These are phyloP conservation scores for Coemansia sp. DNA, from an alignment of 192 early-diverging fungal genomes.

Conservation along the genomic window DNA sequence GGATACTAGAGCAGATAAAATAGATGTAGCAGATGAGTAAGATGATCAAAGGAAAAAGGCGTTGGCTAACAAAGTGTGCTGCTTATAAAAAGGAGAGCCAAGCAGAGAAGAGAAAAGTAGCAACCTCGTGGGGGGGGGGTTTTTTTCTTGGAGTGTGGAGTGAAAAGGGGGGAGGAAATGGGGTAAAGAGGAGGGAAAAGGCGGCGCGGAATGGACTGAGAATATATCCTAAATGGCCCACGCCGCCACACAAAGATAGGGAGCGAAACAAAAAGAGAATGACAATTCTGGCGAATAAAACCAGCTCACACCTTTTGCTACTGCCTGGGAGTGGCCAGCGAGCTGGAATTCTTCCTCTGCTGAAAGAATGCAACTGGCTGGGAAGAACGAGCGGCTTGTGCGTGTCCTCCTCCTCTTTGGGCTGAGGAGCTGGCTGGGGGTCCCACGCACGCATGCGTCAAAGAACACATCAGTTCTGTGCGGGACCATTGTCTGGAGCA, in stretches of 20 bases:
- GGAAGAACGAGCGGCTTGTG: background rate
- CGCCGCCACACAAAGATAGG: too few species aligned
- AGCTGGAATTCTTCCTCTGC: background rate
- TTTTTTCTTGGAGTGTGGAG: background rate
- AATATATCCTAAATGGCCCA: too few species aligned
- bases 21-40: background rate
- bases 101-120: background rate
- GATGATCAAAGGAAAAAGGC: background rate
- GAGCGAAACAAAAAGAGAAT: background rate
- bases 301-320: background rate
- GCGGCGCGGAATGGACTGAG: too few species aligned
- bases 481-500: background rate
- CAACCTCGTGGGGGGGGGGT: background rate
- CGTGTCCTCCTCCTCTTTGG: background rate
- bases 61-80: too few species aligned
- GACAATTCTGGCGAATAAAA: background rate
- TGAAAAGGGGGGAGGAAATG: background rate
- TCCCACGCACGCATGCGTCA: background rate
- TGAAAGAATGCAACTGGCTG: conserved; percentile 9
- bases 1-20: background rate
- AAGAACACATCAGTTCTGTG: background rate
- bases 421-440: background rate
- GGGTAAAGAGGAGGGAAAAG: background rate
- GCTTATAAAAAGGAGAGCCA: background rate
- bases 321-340: background rate